These are phyloP conservation scores for Penicillium coprophilum DNA, from an alignment of 495 filamentous ascomycete genomes.

Conservation along the genomic window DNA sequence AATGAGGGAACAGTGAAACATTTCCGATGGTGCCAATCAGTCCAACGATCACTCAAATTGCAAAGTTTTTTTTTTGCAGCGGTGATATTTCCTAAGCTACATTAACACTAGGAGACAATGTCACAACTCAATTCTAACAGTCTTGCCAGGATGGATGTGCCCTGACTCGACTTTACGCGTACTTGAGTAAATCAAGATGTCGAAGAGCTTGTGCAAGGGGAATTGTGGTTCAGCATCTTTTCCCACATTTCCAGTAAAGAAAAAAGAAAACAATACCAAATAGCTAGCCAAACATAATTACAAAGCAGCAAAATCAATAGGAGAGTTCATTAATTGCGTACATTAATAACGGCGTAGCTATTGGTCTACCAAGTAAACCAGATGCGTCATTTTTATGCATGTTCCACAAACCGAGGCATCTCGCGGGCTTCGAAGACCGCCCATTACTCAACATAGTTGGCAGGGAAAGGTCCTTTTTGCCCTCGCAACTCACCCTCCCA, in stretches of 20 bases:
- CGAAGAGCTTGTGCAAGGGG: not conserved
- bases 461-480: slow-evolving; percentile 76
- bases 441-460: slow-evolving; percentile 68
- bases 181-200: not conserved
- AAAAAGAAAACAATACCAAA: not conserved
- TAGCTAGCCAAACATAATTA: not conserved
- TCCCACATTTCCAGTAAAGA: not conserved
- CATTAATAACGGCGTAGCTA: not conserved
- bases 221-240: not conserved
- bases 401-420: not conserved
- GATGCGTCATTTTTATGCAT: not conserved
- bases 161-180: not conserved
- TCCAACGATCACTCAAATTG: not conserved
- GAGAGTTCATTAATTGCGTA: slow-evolving; percentile 1
- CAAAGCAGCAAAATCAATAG: not conserved
- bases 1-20: not conserved
- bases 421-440: not conserved
- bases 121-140: not conserved
- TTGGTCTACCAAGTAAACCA: not conserved
- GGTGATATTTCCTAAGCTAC: not conserved
- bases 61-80: not conserved
- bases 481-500: slow-evolving; percentile 88
- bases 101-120: not conserved
- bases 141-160: not conserved
- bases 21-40: not conserved